These are phyloP conservation scores for Mycena leptocephala DNA, from an alignment of 768 basidiomycete genomes.

Conservation along the genomic window DNA sequence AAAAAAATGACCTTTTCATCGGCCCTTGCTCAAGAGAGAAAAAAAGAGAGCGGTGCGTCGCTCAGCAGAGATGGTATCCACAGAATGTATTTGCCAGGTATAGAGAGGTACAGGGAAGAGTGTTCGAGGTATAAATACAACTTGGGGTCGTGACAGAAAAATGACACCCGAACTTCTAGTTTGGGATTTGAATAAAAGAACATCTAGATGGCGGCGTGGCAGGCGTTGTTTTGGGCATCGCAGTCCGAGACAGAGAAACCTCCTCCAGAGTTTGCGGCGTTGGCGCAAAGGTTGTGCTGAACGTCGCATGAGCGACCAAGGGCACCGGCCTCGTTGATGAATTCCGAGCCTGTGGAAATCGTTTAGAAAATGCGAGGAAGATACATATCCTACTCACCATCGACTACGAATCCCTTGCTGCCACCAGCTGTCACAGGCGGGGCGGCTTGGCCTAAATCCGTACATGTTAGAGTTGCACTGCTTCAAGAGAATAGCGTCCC, in stretches of 20 bases:
- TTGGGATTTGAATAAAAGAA: slow-evolving; percentile 44
- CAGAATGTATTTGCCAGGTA: slow-evolving; percentile 33
- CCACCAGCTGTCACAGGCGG: slow-evolving; percentile 64
- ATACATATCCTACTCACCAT: slow-evolving; percentile 27
- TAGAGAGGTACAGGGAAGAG: slow-evolving; percentile 45
- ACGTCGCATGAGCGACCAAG: slow-evolving; percentile 73
- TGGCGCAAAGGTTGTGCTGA: slow-evolving; percentile 71
- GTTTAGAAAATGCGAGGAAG: background rate
- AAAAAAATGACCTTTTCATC: too few species aligned
- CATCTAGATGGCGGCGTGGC: slow-evolving; percentile 39
- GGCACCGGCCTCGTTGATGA: slow-evolving; percentile 65
- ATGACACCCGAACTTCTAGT: slow-evolving; percentile 47
- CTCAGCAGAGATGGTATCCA: slow-evolving; percentile 17
- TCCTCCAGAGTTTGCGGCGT: slow-evolving; percentile 63
- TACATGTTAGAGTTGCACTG: background rate
- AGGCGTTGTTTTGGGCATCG: slow-evolving; percentile 39
- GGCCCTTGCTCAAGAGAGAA: too few species aligned
- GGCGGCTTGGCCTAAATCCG: slow-evolving; percentile 40
- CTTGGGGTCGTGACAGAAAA: slow-evolving; percentile 51
- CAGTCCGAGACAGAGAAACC: slow-evolving; percentile 56
- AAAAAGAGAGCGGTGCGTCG: too few species aligned
- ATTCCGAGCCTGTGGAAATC: slow-evolving; percentile 52
- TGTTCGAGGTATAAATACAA: slow-evolving; percentile 63
- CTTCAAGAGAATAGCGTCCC: background rate
- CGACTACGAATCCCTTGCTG: slow-evolving; percentile 63